Conservation (phyloP, 306 rosid species). For the Lithocarpus polystachyus region DNA sequence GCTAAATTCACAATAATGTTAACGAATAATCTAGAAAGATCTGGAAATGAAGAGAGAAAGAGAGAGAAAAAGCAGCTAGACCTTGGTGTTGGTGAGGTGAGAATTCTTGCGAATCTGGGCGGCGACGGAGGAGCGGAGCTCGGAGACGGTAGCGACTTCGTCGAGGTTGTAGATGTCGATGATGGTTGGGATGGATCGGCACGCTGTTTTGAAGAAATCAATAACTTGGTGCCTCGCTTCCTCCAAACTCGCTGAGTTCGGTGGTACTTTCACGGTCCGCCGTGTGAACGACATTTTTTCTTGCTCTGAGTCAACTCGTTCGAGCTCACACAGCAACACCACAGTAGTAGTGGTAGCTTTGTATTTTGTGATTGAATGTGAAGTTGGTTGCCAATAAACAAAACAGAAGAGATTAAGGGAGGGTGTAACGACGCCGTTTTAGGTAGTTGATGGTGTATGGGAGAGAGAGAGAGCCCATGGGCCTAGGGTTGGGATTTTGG, state of each 20-base stretch:
- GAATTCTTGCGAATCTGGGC: slow-evolving; percentile 79
- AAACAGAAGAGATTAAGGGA: background rate
- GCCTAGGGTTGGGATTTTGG: too few relatives aligned
- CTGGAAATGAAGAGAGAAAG: too few relatives aligned
- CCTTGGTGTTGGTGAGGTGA: slow-evolving; percentile 70
- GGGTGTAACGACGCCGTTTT: background rate
- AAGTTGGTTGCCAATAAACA: background rate
- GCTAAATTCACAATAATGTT: too few relatives aligned
- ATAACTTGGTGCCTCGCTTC: slow-evolving; percentile 81
- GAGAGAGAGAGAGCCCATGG: too few relatives aligned
- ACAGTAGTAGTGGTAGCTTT: too few relatives aligned
- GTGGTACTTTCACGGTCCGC: slow-evolving; percentile 68
- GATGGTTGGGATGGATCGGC: slow-evolving; percentile 72
- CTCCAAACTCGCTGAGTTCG: slow-evolving; percentile 71
- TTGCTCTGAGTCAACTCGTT: slow-evolving; percentile 16
- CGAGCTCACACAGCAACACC: background rate
- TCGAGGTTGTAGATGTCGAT: slow-evolving; percentile 80
- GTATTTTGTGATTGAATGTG: too few relatives aligned
- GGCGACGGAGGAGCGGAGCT: slow-evolving; percentile 81
- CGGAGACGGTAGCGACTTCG: slow-evolving; percentile 56
- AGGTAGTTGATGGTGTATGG: background rate
- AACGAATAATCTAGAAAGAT: too few relatives aligned
- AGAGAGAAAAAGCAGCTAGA: slow-evolving; percentile 2
- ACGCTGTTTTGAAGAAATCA: slow-evolving; percentile 77
- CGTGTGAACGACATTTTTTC: slow-evolving; percentile 48